Evolutionary conservation across 2,329 filamentous ascomycete species (phyloP), one percentile per base, ranked within the genome.

Genomic region (Fusarium foetens): DNA sequence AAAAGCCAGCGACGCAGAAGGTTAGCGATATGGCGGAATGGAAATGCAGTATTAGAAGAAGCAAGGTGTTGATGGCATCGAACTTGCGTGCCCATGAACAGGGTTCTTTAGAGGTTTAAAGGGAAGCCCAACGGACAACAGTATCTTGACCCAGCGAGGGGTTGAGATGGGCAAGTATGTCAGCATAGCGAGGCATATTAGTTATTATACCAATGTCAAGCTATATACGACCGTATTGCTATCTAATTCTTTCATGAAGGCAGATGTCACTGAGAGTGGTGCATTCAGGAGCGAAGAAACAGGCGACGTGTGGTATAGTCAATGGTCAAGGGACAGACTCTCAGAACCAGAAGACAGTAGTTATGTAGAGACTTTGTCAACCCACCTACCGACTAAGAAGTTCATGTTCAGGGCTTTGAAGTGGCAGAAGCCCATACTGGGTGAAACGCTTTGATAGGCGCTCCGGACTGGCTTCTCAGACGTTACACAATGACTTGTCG

Each of bases 21-120:
- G 61, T 48, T 54, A 70, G 63, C 57, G 68, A 65, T 48, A 71
- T 66, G 72, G 64, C 46, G 60, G 63, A 63, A 73, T 76, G 74
- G 68, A 74, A 68, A n/a, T 68, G 49, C 58, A 63, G 59, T 25
- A 61, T 51, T 51, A 65, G 69, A 71, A 63, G 46, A 65, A 68
- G 58, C 23, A 65, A 49, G 48, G 54, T 35, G 61, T 62, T 43
- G 31, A 55, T 43, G 48, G 42, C 25, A 60, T 48, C 29, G 45
- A 29, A 36, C n/a, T 31, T 63, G 27, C n/a, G 31, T 58, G 39
- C 23, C 36, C 33, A n/a, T 57, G 35, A 38, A 48, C 21, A 19
- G 25, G 35, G 16, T 23, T n/a, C 48, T 35, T 21, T 14, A 25
- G 33, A 51, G 21, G 58, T 55, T 58, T 29, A 41, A 53, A 53